Base-by-base conservation (phyloP, 1,139 yeast species). In the Wickerhamomyces sp. region DNA sequence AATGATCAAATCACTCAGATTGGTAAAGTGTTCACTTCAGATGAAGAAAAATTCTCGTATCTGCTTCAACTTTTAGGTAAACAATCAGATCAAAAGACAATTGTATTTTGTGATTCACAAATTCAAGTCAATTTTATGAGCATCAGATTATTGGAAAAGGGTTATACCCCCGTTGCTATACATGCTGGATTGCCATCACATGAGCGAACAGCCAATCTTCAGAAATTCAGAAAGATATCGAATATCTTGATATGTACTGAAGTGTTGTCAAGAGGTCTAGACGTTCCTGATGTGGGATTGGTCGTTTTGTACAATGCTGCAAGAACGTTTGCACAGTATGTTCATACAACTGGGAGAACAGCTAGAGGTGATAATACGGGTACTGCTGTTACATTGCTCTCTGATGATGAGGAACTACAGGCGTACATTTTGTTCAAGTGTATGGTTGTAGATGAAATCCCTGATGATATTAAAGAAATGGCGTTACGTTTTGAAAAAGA, bases 281-380 rank as follows among this genome's bases (percentile, higher is more conserved):
- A 91, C 59, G 96, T 93, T 11, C 83, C 86, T 38, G 83, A 81
- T 21, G 70, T 91, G 23, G 78, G 78, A 37, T 59, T 88, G 29
- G 97, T 91, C 3, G 66, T 91, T 9, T 85, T 91, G 47, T 91
- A 75, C 54, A 96, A 91, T 55, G 80, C 96, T 0, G 95, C 96
- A 0, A 84, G 73, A 45, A 95, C 91, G 44, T 73, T 89, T 72
- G 97, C 94, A 44, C 98, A 93, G 55, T 91, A 91, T 53, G 94
- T 93, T 6, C 99, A 91, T 59, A 70, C 98, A 20, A 95, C 89
- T 0, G 99, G 99, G 0, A 68, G 99, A 44, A 93, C 99, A 0
- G 99, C 97, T 0, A 68, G 99, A 41, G 98, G 96, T 1, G 70
- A 70, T 28, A 56, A 58, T 1, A 60, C 45, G 16, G 98, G 98